Base-by-base conservation (phyloP, 352 stramenopile genomes). In the Aphanomyces astaci region DNA sequence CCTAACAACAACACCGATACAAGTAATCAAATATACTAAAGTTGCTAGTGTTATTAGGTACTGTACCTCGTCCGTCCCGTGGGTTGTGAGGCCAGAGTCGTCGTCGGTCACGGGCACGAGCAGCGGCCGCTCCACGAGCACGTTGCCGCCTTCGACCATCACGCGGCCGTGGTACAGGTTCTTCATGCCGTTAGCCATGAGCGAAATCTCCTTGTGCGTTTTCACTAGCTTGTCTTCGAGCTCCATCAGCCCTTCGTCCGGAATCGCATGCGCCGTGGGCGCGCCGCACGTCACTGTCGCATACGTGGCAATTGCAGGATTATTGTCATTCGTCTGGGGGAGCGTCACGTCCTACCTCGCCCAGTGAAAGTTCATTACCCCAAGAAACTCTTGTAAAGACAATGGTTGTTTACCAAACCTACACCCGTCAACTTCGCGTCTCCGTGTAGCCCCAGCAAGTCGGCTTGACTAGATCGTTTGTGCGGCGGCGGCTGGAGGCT, bases 211-310 rank as follows among this genome's bases (percentile, higher is more conserved):
- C 45, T 45, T 57, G n/a, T 68, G 31, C 15, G 49, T 52, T 15
- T 52, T 51, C 7, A 68, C 62, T 0, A 84, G 82, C 39, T 92
- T 79, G 54, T 93, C 90, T 43, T 93, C 82, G 7, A 91, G 56
- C 51, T 92, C 86, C 81, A 94, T 92, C 62, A 94, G 69, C 4
- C 86, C 86, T 24, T 82, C 86, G 54, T 92, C 80, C 2, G 79
- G 83, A 11, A 94, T 48, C 0, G 84, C 86, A 66, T 94, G 86
- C 19, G 86, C 86, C 54, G 86, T 92, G 2, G 86, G 86, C 31
- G 86, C 86, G 4, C 86, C 86, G 68, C 84, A 92, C 28, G 86
- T 93, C 51, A 92, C 75, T 0, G 82, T 93, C 7, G 76, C 76
- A 54, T 92, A 84, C 1, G 75, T 90, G 53, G 30, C 30, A 3